These are phyloP conservation scores for Furcasterigmium sp. DNA, from an alignment of 2,329 filamentous ascomycete species.

Conservation along the genomic window DNA sequence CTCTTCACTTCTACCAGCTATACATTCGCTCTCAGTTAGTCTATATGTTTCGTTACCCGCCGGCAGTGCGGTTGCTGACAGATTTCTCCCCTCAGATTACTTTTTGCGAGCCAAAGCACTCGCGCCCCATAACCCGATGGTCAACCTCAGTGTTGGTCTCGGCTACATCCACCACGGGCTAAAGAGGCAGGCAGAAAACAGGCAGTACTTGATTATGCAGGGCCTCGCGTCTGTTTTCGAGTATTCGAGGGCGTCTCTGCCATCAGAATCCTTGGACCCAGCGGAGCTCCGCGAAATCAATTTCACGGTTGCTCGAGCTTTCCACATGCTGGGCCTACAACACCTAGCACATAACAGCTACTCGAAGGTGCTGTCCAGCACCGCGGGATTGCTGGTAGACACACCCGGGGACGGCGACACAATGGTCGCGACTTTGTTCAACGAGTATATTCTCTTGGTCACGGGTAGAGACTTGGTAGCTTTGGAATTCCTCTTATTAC, in stretches of 20 bases:
- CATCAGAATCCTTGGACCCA: slow-evolving; percentile 29
- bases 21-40: slow-evolving; percentile 69
- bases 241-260: slow-evolving; percentile 58
- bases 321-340: slow-evolving; percentile 43
- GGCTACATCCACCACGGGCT: slow-evolving; percentile 85
- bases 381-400: no score
- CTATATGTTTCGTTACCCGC: no score
- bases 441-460: no score
- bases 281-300: slow-evolving; percentile 67
- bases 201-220: slow-evolving; percentile 82
- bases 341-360: slow-evolving; percentile 13
- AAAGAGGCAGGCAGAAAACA: slow-evolving; percentile 84
- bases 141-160: slow-evolving; percentile 76
- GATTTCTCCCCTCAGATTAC: slow-evolving; percentile 50
- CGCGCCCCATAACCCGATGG: slow-evolving; percentile 68
- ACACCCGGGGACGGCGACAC: no score
- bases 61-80: not conserved
- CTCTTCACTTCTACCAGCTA: slow-evolving; percentile 80
- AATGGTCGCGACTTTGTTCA: no score
- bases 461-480: no score
- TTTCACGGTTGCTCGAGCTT: slow-evolving; percentile 73
- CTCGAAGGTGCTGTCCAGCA: slow-evolving; percentile 3
- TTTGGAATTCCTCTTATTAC: no score
- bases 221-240: slow-evolving; percentile 74
- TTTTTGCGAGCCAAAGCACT: slow-evolving; percentile 74